Evolutionary conservation across 106 monocot species (phyloP).

Genomic region (Allium cepa): DNA sequence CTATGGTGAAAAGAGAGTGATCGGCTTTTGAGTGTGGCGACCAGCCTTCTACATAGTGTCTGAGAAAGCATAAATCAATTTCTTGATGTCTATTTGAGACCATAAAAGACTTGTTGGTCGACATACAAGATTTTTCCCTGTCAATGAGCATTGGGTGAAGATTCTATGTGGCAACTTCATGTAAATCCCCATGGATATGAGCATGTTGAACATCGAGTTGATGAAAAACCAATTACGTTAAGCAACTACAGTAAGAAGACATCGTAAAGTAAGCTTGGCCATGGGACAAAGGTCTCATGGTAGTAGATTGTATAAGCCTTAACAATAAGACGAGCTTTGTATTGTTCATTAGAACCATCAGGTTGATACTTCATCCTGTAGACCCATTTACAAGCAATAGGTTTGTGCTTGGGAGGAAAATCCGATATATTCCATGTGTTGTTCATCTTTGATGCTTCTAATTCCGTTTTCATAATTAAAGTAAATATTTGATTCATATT

Average conservation of each 20-base stretch:
- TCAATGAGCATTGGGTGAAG: neutral
- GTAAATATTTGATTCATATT: too few species aligned
- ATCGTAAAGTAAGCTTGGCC: neutral
- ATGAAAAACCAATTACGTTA: neutral
- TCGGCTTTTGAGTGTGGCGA: too few species aligned
- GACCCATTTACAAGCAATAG: too few species aligned
- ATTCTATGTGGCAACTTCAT: neutral
- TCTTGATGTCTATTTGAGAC: too few species aligned
- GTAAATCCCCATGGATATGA: neutral
- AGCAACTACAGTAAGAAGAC: neutral
- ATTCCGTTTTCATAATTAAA: neutral
- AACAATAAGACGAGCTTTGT: neutral
- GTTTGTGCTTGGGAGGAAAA: neutral
- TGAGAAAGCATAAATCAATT: too few species aligned
- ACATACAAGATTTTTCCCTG: too few species aligned
- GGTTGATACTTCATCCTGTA: neutral
- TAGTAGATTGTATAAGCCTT: neutral
- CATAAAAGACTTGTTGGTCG: too few species aligned
- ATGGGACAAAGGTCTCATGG: neutral
- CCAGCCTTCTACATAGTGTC: too few species aligned
- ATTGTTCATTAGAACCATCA: neutral
- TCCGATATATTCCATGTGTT: neutral
- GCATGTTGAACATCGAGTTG: neutral
- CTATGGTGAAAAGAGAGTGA: too few species aligned
- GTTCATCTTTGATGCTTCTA: neutral